These are phyloP conservation scores for Saccharomycopsis capsularis DNA, from an alignment of 805 yeast species.

Conservation along the genomic window DNA sequence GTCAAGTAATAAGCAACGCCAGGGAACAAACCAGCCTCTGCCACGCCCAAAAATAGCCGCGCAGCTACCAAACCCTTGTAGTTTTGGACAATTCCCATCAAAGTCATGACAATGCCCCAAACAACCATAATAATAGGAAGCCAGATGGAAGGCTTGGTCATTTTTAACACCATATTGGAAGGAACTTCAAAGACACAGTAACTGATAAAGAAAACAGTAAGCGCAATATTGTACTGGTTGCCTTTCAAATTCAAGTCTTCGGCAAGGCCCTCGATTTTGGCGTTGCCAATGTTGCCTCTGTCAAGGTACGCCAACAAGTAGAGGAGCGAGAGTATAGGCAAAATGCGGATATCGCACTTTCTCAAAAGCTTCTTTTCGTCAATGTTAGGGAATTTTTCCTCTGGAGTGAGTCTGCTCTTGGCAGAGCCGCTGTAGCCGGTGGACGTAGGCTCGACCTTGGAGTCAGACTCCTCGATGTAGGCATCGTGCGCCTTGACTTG, in stretches of 20 bases:
- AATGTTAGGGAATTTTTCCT: slow-evolving; percentile 17
- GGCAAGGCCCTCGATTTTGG: slow-evolving; percentile 44
- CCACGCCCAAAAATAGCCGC: slow-evolving; percentile 39
- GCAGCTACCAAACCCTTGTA: slow-evolving; percentile 38
- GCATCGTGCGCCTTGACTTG: neutral
- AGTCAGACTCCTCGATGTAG: neutral
- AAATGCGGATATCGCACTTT: slow-evolving; percentile 37
- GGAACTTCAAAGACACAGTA: slow-evolving; percentile 43
- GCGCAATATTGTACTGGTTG: slow-evolving; percentile 37
- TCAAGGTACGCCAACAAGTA: slow-evolving; percentile 46
- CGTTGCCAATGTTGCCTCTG: slow-evolving; percentile 48
- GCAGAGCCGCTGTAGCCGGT: neutral
- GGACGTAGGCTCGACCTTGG: neutral
- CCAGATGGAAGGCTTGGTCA: slow-evolving; percentile 40
- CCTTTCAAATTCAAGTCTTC: slow-evolving; percentile 37
- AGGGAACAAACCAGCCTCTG: slow-evolving; percentile 38
- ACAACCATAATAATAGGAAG: slow-evolving; percentile 40
- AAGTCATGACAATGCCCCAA: slow-evolving; percentile 46
- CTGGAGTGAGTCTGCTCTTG: neutral
- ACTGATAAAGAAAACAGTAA: slow-evolving; percentile 43
- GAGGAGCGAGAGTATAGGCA: slow-evolving; percentile 39
- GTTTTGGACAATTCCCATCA: slow-evolving; percentile 40
- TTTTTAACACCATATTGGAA: slow-evolving; percentile 39
- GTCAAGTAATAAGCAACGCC: slow-evolving; percentile 35
- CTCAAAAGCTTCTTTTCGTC: slow-evolving; percentile 25